phyloP scores from a whole-genome alignment of 2,329 filamentous ascomycete genomes.

The Coniochaeta sp. region DNA sequence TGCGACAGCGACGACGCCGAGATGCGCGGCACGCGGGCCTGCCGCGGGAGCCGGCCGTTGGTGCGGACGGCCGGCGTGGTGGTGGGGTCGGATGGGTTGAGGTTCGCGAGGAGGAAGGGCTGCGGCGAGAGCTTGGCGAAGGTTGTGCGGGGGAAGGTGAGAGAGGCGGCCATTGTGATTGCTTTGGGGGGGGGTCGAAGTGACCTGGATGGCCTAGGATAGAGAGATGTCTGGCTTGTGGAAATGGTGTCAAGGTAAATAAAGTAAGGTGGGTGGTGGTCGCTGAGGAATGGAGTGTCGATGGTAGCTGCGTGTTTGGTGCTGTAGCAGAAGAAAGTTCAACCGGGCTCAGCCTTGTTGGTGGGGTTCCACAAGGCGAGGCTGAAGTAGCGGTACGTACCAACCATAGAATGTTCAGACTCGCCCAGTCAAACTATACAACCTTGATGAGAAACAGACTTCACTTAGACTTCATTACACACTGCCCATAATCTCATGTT shows the following conservation, averaged over 20 bases:
- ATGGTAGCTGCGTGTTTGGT: background rate
- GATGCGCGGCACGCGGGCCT: slow-evolving; percentile 65
- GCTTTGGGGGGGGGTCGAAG: background rate
- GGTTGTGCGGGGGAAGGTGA: slow-evolving; percentile 52
- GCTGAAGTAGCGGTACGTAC: no score
- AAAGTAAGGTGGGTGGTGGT: no score
- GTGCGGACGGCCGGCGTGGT: slow-evolving; percentile 53
- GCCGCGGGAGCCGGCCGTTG: slow-evolving; percentile 67
- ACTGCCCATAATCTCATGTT: background rate
- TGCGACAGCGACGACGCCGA: slow-evolving; percentile 83
- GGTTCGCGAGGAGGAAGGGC: slow-evolving; percentile 83
- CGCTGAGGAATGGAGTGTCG: background rate
- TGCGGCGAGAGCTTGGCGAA: slow-evolving; percentile 88
- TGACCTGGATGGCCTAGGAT: background rate
- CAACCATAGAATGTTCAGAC: no score
- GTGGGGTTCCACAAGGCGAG: background rate
- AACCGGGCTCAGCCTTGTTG: background rate
- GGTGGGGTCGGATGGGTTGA: slow-evolving; percentile 49
- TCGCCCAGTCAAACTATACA: no score
- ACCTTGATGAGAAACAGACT: no score
- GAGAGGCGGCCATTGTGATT: slow-evolving; percentile 30
- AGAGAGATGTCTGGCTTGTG: background rate
- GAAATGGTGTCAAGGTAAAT: background rate
- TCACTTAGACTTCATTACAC: no score
- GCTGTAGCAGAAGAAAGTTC: background rate